Evolutionary conservation across 2,329 filamentous ascomycete genomes (phyloP).

Genomic region (Phyllachora maydis): DNA sequence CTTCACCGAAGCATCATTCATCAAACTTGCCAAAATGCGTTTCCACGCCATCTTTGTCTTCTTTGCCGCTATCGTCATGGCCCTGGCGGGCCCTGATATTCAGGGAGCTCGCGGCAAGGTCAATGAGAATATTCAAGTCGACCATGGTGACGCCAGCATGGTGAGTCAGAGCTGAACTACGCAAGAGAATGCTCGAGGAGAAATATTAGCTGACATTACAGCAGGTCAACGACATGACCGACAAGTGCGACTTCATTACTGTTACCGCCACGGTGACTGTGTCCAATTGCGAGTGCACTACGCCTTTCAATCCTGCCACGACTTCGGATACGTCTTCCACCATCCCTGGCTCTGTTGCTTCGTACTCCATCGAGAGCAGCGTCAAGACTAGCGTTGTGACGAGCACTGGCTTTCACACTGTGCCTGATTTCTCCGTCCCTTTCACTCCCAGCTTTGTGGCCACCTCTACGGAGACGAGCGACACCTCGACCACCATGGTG

Average conservation of each 20-base stretch:
- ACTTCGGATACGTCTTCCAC: background rate
- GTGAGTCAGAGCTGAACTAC: background rate
- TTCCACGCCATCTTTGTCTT: slow-evolving; percentile 2
- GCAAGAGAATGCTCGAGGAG: background rate
- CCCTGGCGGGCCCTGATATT: slow-evolving; percentile 2
- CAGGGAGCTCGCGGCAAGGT: background rate
- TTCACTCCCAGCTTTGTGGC: background rate
- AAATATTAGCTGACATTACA: background rate
- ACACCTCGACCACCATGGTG: background rate
- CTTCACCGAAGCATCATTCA: too few species aligned
- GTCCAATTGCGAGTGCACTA: background rate
- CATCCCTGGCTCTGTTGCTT: background rate
- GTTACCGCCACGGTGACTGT: background rate
- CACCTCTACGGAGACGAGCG: background rate
- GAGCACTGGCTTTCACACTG: background rate
- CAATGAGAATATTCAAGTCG: background rate
- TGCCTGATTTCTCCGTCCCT: background rate
- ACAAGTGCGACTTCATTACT: background rate
- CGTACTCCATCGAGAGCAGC: slow-evolving; percentile 1
- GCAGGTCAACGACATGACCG: background rate
- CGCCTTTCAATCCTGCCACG: background rate
- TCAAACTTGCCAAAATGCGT: slow-evolving; percentile 4
- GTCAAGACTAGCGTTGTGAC: slow-evolving; percentile 1
- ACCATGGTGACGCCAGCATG: background rate
- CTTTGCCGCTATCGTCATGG: slow-evolving; percentile 1